Base-by-base conservation (phyloP, 2,329 filamentous ascomycete genomes). In the Neocatenulostroma microsporum region DNA sequence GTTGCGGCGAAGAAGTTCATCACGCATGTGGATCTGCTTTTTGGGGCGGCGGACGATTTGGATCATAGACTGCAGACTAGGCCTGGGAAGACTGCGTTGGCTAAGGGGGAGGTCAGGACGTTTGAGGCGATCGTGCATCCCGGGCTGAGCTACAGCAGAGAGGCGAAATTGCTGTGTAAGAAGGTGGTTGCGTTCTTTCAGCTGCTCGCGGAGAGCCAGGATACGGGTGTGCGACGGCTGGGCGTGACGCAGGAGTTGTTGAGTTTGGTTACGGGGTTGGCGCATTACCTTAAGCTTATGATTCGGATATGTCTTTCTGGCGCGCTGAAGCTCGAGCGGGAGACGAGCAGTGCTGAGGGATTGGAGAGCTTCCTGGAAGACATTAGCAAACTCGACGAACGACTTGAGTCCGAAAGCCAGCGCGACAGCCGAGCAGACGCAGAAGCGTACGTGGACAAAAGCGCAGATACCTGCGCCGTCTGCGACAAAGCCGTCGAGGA, bases 181-280 rank as follows among this genome's bases (percentile, higher is more conserved):
- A 98, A 96, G 63, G 94, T 98, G 37, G 91, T 98, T 5, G 85
- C 89, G 18, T 98, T 98, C 69, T 98, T 98, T 60, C 87, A 87
- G 10, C 69, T 98, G n/a, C 71, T 98, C 6, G 94, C 89, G 5
- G 94, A 94, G 61, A 89, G 87, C 1, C 88, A 96, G 57, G 87
- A 95, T 54, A 84, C 80, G 7, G 84, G 82, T 13, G 79, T 84
- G 25, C 76, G 84, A 40, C 91, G 94, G 58, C 76, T 96, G 27
- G 91, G 91, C 28, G 91, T 98, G 21, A 98, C 91, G 8, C 91
- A 96, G 60, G 91, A 98, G 60, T 73, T 98, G n/a, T 67, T 98
- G n/a, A 94, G 89, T 5, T 73, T 98, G 7, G 91, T 98, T 36
- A 98, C 91, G 24, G 89, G 91, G 24, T 73, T 98, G 34, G 91